These are phyloP conservation scores for Cryphonectria nitschkei DNA, from an alignment of 2,329 filamentous ascomycete genomes.

Conservation along the genomic window DNA sequence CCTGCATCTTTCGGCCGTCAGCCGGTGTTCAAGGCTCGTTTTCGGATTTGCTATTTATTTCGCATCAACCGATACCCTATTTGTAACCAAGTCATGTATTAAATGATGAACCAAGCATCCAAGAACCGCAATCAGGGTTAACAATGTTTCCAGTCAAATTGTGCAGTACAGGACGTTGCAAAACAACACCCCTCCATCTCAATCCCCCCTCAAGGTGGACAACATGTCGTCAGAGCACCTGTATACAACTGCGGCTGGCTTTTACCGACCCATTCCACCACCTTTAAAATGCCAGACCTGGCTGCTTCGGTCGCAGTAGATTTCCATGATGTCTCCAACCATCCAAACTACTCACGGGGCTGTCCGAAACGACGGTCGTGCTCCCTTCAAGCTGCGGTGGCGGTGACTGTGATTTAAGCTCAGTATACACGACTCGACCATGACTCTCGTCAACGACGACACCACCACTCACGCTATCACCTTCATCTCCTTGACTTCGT, in stretches of 20 bases:
- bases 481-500: slow-evolving; percentile 1
- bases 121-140: slow-evolving; percentile 2
- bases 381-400: slow-evolving; percentile 27
- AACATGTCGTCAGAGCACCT: background rate
- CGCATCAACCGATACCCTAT: slow-evolving; percentile 2
- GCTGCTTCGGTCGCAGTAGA: slow-evolving; percentile 7
- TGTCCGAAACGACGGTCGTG: slow-evolving; percentile 19
- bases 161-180: background rate
- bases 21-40: background rate
- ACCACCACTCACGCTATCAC: slow-evolving; percentile 6
- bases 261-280: background rate
- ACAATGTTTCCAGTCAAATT: slow-evolving; percentile 15
- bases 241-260: background rate
- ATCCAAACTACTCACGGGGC: slow-evolving; percentile 26
- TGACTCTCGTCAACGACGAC: background rate
- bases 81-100: slow-evolving; percentile 12
- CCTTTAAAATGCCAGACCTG: slow-evolving; percentile 10
- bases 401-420: slow-evolving; percentile 22
- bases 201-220: background rate
- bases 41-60: background rate
- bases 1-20: background rate
- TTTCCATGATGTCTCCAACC: slow-evolving; percentile 23
- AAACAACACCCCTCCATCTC: background rate
- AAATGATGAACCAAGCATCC: background rate
- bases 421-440: slow-evolving; percentile 14